Evolutionary conservation across 768 basidiomycete species (phyloP), one percentile per base, ranked within the genome.

Genomic region (Neoboletus brunneissimus): DNA sequence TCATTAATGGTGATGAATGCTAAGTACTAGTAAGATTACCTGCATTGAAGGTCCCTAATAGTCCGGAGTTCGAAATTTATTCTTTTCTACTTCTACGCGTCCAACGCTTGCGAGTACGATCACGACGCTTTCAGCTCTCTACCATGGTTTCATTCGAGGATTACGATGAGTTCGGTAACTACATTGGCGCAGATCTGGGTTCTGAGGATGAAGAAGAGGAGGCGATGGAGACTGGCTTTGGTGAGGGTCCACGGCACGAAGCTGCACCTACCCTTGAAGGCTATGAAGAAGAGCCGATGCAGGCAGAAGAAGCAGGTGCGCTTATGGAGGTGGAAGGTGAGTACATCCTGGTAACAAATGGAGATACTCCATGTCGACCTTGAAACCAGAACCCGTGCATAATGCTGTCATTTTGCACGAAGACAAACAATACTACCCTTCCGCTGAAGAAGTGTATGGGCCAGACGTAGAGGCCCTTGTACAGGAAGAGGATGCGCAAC

Each of bases 401-500:
- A 91, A 87, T 57, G 91, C 91, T 48, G 88, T 94, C 20, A 72
- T 98, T 43, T 78, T 98, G 44, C 96, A 98, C 65, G 97, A 98
- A 70, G 91, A 99, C 75, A 99, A 99, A 73, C 91, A 94, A 72
- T 98, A 99, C 73, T 99, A 99, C 70, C 91, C 94, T 15, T 89
- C 89, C 15, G 96, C 97, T 1, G 79, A 79, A 53, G 94, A 98
- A 18, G 85, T 95, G 2, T 99, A 99, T 72, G 97, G 97, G 3
- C 78, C 84, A 38, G 97, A 87, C 56, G 97, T 99, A 31, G 96
- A 98, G 75, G 90, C 97, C 1, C 74, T 98, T 62, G 97, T 99
- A 2, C 97, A 98, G 69, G 97, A 99, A 72, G 97, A 99, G 75
- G 97, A 99, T 68, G 86, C 91, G 4, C 97, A 99, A 70, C 94